phyloP scores from a whole-genome alignment of 495 filamentous ascomycete genomes.

The Cryomyces minteri region DNA sequence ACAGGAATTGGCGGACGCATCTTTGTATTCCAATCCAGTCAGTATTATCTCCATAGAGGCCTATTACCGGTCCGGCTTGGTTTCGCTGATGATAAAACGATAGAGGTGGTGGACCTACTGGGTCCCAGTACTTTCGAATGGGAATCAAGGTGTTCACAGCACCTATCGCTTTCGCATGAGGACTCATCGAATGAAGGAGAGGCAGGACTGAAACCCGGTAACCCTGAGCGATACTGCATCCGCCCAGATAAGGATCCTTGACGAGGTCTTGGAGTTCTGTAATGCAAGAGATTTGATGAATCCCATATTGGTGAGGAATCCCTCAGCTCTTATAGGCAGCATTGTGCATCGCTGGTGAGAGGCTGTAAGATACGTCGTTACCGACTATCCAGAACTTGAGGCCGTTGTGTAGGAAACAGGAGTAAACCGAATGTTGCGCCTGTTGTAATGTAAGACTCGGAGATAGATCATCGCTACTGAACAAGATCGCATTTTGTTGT shows the following conservation, averaged over 20 bases:
- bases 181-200: conserved; percentile 46
- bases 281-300: conserved; percentile 41
- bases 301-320: conserved; percentile 53
- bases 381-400: conserved; percentile 56
- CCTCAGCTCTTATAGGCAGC: conserved; percentile 53
- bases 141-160: conserved; percentile 72
- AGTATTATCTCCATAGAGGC: conserved; percentile 69
- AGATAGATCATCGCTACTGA: no score
- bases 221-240: conserved; percentile 51
- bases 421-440: no score
- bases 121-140: conserved; percentile 34
- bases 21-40: conserved; percentile 62
- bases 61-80: conserved; percentile 41
- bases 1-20: conserved; percentile 55
- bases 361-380: conserved; percentile 52
- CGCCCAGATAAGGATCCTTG: conserved; percentile 48
- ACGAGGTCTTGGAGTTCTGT: conserved; percentile 45
- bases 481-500: no score
- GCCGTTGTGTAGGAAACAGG: no score
- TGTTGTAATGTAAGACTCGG: no score
- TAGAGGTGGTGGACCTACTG: conserved; percentile 42
- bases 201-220: conserved; percentile 57
- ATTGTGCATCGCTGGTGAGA: conserved; percentile 65
- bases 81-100: conserved; percentile 43
- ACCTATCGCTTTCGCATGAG: conserved; percentile 62